These are phyloP conservation scores for Eutypa lata DNA, from an alignment of 2,329 filamentous ascomycete genomes.

Conservation along the genomic window DNA sequence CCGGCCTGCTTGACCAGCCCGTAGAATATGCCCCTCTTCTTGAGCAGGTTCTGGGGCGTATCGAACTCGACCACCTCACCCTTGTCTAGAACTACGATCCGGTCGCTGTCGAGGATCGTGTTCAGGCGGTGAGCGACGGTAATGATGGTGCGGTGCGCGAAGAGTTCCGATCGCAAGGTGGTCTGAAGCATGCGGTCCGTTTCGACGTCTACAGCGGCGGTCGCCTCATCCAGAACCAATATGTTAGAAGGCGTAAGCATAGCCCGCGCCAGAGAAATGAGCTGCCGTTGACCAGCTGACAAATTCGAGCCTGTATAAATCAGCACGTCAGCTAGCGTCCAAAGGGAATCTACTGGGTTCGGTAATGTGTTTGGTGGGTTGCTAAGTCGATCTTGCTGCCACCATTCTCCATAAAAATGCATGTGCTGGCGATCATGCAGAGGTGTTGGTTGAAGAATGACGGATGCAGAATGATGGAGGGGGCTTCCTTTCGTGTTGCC, in stretches of 20 bases:
- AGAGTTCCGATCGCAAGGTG: conserved; percentile 63
- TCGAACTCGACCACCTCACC: conserved; percentile 92
- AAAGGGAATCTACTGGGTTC: conserved; percentile 5
- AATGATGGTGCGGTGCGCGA: conserved; percentile 92
- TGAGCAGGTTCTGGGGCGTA: conserved; percentile 74
- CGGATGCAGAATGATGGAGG: background rate
- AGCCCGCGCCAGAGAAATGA: conserved; percentile 89
- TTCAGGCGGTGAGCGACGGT: conserved; percentile 98
- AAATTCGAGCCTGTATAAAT: conserved; percentile 75
- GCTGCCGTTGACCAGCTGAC: conserved; percentile 90
- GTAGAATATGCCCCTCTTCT: conserved; percentile 77
- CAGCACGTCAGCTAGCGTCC: conserved; percentile 16
- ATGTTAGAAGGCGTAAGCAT: conserved; percentile 96
- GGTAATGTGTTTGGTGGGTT: conserved; percentile 2
- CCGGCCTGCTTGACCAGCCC: conserved; percentile 90
- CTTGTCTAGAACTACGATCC: conserved; percentile 89
- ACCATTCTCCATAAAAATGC: conserved; percentile 9
- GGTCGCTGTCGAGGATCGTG: conserved; percentile 85
- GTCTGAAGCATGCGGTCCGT: conserved; percentile 65
- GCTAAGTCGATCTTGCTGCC: conserved; percentile 1
- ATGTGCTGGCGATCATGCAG: conserved; percentile 36
- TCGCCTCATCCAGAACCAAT: conserved; percentile 94
- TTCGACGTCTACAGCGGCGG: conserved; percentile 69
- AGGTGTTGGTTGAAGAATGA: conserved; percentile 16
- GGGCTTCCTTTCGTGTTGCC: conserved; percentile 7